Evolutionary conservation across 371 early-diverging fungal species (phyloP), one percentile per base, ranked within the genome.

Genomic region (Funneliformis caledonium): DNA sequence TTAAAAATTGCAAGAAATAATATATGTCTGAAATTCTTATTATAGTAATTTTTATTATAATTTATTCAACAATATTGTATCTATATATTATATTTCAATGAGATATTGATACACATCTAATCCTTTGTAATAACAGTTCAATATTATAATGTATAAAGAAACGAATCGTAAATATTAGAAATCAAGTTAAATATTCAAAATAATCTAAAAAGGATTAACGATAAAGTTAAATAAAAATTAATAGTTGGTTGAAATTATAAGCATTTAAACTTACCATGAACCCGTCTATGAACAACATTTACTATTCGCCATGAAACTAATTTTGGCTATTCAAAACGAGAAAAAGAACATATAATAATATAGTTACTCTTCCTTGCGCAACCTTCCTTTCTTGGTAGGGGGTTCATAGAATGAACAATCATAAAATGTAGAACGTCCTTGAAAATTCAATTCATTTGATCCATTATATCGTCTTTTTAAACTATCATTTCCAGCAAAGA

Each of bases 391-490:
- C 26, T 72, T 72, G 16, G 48, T 47, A 10, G 48, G 52, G 8
- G 72, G 72, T 14, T 72, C 72, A 11, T 43, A 52, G 19, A 52
- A 50, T 26, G 72, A 50, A 72, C 26, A 72, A 22, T 72, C 72
- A 12, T 9, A 48, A 45, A 37, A 9, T 22, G 50, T 73, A 12
- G 60, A 48, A 22, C 77, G 64, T 48, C 79, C 70, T n/a, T 70
- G 22, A 52, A 70, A 79, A 56, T 43, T 52, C 26, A 48, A 10
- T 68, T 79, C 79, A n/a, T 45, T 79, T 37, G 42, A 19, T 19
- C 61, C 50, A 37, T 31, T 48, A 19, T n/a, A 78, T 31, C 72
- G 33, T 43, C 79, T 65, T 43, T 79, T 79, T 33, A 79, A 64
- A 12, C 9, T n/a, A 52, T 70, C 79, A 70, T 68, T 70, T 8